Conservation (phyloP, 2,329 filamentous ascomycete species). For the Didymella arachidicola region DNA sequence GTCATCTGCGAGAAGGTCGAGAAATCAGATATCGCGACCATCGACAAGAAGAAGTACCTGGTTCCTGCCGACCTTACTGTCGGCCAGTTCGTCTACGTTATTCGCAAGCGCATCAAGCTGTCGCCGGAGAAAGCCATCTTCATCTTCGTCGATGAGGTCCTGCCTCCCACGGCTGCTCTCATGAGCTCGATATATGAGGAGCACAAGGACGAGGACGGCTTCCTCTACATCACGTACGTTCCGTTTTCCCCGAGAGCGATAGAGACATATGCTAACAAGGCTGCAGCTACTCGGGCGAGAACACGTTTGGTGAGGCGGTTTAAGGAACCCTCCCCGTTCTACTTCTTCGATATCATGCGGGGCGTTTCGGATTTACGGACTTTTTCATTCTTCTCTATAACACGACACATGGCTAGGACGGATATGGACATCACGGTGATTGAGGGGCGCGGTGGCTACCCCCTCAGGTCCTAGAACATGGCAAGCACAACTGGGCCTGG, state of each 20-base stretch:
- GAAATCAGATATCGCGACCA: conserved; percentile 88
- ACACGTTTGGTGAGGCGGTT: conserved; percentile 80
- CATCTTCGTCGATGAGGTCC: conserved; percentile 99
- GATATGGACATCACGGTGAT: conserved; percentile 25
- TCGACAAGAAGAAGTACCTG: conserved; percentile 99
- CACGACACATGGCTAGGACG: conserved; percentile 30
- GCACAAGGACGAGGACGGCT: conserved; percentile 89
- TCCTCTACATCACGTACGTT: conserved; percentile 94
- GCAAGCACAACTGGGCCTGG: conserved; percentile 9
- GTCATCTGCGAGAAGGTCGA: conserved; percentile 83
- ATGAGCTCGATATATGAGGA: conserved; percentile 99
- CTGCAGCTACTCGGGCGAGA: conserved; percentile 90
- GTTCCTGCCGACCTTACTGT: conserved; percentile 97
- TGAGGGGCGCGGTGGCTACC: conserved; percentile 16
- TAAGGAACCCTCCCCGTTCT: conserved; percentile 36
- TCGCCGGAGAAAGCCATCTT: conserved; percentile 99
- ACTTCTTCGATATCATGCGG: conserved; percentile 31
- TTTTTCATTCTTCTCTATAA: conserved; percentile 32
- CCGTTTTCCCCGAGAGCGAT: background rate
- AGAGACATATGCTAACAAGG: conserved; percentile 31
- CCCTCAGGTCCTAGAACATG: conserved; percentile 17
- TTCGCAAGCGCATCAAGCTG: conserved; percentile 99
- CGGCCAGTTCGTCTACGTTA: conserved; percentile 99
- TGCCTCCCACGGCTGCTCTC: conserved; percentile 93
- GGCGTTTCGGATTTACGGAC: conserved; percentile 42